Evolutionary conservation across 2,329 filamentous ascomycete genomes (phyloP).

Genomic region (Seiridium unicorne): DNA sequence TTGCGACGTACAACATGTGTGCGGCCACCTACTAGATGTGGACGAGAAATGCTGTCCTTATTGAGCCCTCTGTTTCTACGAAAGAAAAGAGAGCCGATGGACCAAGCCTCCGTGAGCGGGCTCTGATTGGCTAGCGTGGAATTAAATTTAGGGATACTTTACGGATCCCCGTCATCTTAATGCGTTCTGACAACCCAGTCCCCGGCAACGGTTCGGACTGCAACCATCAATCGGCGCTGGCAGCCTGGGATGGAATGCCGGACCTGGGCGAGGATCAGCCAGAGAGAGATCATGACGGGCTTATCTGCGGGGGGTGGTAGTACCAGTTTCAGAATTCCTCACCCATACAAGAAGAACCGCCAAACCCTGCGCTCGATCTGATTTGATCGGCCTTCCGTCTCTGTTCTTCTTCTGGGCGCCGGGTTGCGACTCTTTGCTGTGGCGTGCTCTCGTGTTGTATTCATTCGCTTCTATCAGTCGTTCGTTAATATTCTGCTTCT

Average conservation of each 20-base stretch:
- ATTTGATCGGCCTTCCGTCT: neutral
- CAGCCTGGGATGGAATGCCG: neutral
- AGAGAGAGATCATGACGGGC: neutral
- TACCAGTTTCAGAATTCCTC: conserved; percentile 1
- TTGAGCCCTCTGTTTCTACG: conserved; percentile 13
- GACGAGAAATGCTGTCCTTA: neutral
- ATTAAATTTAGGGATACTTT: conserved; percentile 18
- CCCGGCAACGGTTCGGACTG: neutral
- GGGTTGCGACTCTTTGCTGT: neutral
- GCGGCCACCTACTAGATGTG: conserved; percentile 3
- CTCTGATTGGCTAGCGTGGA: conserved; percentile 18
- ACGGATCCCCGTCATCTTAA: conserved; percentile 15
- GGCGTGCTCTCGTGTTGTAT: neutral
- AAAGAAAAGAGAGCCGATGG: conserved; percentile 11
- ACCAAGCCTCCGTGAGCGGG: conserved; percentile 9
- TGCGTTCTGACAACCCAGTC: conserved; percentile 18
- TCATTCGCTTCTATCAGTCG: neutral
- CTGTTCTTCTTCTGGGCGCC: neutral
- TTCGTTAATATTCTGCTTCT: neutral
- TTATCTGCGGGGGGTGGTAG: neutral
- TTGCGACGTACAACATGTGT: neutral
- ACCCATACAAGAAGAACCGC: neutral
- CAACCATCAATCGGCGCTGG: neutral
- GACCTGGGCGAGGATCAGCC: neutral
- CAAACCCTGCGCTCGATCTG: neutral